Evolutionary conservation across 495 filamentous ascomycete genomes (phyloP).

Genomic region (Neurospora sp.): DNA sequence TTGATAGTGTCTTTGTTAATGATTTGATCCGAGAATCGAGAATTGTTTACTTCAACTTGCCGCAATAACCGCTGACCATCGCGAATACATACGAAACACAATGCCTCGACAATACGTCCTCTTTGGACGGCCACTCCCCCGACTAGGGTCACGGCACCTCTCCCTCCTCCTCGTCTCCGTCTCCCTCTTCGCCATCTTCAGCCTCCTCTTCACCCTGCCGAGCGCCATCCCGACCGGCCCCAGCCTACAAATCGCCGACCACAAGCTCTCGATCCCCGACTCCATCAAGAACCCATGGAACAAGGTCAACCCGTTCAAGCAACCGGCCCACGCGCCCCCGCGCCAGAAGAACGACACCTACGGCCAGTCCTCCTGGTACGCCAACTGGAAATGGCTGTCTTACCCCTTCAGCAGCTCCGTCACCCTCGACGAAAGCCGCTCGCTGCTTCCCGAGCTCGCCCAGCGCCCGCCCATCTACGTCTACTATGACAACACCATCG

Average conservation of each 20-base stretch:
- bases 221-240: slow-evolving; percentile 28
- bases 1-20: neutral
- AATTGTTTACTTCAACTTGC: neutral
- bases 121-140: slow-evolving; percentile 34
- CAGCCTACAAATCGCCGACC: slow-evolving; percentile 24
- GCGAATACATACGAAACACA: neutral
- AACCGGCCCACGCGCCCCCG: slow-evolving; percentile 64
- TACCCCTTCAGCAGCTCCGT: slow-evolving; percentile 80
- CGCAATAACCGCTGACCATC: neutral
- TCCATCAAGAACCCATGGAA: slow-evolving; percentile 33
- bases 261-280: slow-evolving; percentile 33
- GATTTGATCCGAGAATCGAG: neutral
- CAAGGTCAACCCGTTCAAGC: slow-evolving; percentile 49
- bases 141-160: slow-evolving; percentile 32
- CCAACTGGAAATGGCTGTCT: slow-evolving; percentile 71
- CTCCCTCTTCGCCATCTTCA: slow-evolving; percentile 33
- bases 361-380: slow-evolving; percentile 75
- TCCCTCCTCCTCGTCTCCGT: slow-evolving; percentile 34
- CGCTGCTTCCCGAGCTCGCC: slow-evolving; percentile 72
- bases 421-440: slow-evolving; percentile 75
- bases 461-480: slow-evolving; percentile 78
- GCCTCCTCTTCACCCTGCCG: slow-evolving; percentile 39
- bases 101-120: slow-evolving; percentile 44
- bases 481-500: slow-evolving; percentile 66
- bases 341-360: slow-evolving; percentile 65